Evolutionary conservation across 2,329 filamentous ascomycete genomes (phyloP).

Genomic region (Aspergillus hortae): DNA sequence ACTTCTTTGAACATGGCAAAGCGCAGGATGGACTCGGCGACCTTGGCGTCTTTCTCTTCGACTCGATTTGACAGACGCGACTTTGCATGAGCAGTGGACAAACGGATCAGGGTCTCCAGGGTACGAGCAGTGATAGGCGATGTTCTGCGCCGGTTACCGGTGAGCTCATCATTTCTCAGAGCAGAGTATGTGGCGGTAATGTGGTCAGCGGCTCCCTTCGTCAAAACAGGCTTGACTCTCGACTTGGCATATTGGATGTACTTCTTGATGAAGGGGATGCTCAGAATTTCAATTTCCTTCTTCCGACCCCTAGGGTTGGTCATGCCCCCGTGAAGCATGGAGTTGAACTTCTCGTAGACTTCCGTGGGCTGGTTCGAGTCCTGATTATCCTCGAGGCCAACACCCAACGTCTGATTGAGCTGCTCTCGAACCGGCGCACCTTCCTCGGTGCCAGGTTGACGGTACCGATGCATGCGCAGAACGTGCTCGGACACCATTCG

Average conservation of each 20-base stretch:
- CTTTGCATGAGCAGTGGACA: constrained; percentile 94
- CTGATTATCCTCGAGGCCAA: constrained; percentile 75
- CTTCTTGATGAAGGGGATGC: constrained; percentile 98
- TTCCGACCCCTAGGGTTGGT: constrained; percentile 70
- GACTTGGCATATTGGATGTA: constrained; percentile 98
- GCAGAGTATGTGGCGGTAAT: constrained; percentile 89
- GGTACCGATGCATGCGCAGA: constrained; percentile 93
- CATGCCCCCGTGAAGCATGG: constrained; percentile 91
- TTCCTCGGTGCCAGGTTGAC: constrained; percentile 87
- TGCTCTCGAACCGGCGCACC: constrained; percentile 92
- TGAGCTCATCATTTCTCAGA: constrained; percentile 91
- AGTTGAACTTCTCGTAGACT: constrained; percentile 93
- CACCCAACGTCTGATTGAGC: constrained; percentile 75
- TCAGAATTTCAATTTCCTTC: constrained; percentile 81
- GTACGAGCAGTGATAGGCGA: constrained; percentile 96
- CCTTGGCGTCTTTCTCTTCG: constrained; percentile 81
- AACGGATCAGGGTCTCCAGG: constrained; percentile 94
- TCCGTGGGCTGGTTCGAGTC: constrained; percentile 72
- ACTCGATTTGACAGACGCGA: constrained; percentile 81
- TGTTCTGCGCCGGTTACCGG: constrained; percentile 88
- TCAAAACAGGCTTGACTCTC: constrained; percentile 82
- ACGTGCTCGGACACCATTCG: constrained; percentile 93
- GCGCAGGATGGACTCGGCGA: constrained; percentile 83
- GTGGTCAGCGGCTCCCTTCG: constrained; percentile 85
- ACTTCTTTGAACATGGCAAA: constrained; percentile 98